Evolutionary conservation across 2,329 filamentous ascomycete species (phyloP).

Genomic region (Trichoderma aggressivum): DNA sequence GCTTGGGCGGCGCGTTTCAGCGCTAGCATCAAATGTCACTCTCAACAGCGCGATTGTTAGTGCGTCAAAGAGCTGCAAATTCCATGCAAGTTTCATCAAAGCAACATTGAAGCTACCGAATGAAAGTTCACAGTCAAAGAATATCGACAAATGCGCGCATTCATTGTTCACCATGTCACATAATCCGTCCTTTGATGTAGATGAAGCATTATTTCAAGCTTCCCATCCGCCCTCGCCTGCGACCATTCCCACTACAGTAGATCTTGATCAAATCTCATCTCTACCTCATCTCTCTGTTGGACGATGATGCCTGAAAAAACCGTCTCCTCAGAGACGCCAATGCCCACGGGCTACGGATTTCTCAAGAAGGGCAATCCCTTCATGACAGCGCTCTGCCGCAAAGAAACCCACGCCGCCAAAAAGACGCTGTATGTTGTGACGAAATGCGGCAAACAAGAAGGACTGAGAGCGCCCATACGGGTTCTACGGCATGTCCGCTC

Average conservation of each 20-base stretch:
- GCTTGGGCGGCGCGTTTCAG: neutral
- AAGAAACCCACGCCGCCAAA: slow-evolving; percentile 32
- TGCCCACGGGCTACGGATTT: slow-evolving; percentile 41
- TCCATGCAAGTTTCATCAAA: neutral
- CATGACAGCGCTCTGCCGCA: slow-evolving; percentile 41
- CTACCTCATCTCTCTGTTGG: neutral
- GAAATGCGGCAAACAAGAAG: slow-evolving; percentile 27
- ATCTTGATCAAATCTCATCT: neutral
- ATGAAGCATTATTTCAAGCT: neutral
- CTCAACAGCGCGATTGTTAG: neutral
- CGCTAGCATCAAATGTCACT: neutral
- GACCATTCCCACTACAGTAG: neutral
- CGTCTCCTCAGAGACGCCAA: slow-evolving; percentile 27
- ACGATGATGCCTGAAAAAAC: slow-evolving; percentile 21
- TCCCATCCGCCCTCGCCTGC: neutral
- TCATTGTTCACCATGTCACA: neutral
- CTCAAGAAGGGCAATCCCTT: slow-evolving; percentile 42
- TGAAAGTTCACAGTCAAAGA: neutral
- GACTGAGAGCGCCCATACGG: slow-evolving; percentile 39
- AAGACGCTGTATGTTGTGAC: slow-evolving; percentile 38
- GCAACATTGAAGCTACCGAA: neutral
- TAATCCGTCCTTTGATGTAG: neutral
- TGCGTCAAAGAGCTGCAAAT: neutral
- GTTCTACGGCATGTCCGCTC: slow-evolving; percentile 30
- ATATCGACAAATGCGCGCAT: neutral